Conservation (phyloP, 805 yeast species). For the Tetrapisispora iriomotensis region DNA sequence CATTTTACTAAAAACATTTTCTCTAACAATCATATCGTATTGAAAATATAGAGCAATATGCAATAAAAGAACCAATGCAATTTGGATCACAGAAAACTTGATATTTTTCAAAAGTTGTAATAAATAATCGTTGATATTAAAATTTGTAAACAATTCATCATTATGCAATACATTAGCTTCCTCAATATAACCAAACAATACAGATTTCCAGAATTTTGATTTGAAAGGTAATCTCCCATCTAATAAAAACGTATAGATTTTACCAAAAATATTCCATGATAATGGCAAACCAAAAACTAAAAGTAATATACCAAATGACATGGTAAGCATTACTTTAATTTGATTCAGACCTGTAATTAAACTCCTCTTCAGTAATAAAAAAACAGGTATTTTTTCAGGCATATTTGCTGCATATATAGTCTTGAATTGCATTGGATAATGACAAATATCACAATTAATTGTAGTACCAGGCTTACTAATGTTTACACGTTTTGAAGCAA, state of each 20-base stretch:
- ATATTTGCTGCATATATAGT: constrained; percentile 56
- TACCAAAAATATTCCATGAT: constrained; percentile 44
- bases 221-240: constrained; percentile 43
- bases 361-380: constrained; percentile 36
- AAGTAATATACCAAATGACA: constrained; percentile 29
- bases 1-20: constrained; percentile 55
- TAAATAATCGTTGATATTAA: constrained; percentile 5
- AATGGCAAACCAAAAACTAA: constrained; percentile 35
- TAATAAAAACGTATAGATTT: constrained; percentile 45
- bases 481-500: constrained; percentile 32
- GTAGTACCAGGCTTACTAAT: constrained; percentile 34
- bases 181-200: constrained; percentile 12
- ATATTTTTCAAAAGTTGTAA: constrained; percentile 15
- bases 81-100: constrained; percentile 26
- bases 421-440: constrained; percentile 57
- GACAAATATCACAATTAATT: constrained; percentile 80
- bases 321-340: constrained; percentile 13
- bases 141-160: too few species aligned
- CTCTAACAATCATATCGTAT: constrained; percentile 64
- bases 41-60: constrained; percentile 43
- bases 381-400: constrained; percentile 54
- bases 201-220: constrained; percentile 13
- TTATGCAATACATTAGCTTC: too few species aligned
- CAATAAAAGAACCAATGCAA: constrained; percentile 33
- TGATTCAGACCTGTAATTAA: constrained; percentile 12